Percentiles rank a stretch among this genome's conserved stretches.
phyloP scores from a whole-genome alignment of 2,329 filamentous ascomycete genomes.

The Pseudogymnoascus sp. region DNA sequence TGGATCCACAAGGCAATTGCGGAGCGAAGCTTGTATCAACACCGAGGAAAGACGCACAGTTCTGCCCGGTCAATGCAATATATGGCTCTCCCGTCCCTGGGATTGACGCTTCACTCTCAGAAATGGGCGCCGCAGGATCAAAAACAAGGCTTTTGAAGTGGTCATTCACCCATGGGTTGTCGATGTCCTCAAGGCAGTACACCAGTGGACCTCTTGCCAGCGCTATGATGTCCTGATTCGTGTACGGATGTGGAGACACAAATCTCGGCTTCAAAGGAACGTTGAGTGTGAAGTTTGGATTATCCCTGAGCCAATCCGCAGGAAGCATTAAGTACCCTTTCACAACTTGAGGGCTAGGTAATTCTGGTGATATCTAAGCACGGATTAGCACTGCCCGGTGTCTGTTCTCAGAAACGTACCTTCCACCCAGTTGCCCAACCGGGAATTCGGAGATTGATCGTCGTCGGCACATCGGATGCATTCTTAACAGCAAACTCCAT shows the following conservation, averaged over 20 bases:
- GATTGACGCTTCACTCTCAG: slow-evolving; percentile 14
- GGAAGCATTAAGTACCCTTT: slow-evolving; percentile 43
- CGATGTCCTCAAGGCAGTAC: slow-evolving; percentile 52
- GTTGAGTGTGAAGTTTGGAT: slow-evolving; percentile 37
- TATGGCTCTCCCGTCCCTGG: slow-evolving; percentile 18
- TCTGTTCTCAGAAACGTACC: slow-evolving; percentile 20
- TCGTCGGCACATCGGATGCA: slow-evolving; percentile 28
- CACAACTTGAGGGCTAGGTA: slow-evolving; percentile 24
- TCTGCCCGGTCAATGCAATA: slow-evolving; percentile 18
- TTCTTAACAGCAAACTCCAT: slow-evolving; percentile 38
- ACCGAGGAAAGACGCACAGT: slow-evolving; percentile 17
- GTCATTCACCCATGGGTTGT: slow-evolving; percentile 46
- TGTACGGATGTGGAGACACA: slow-evolving; percentile 45
- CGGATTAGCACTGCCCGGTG: neutral
- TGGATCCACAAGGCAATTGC: neutral
- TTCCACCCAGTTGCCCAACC: slow-evolving; percentile 37
- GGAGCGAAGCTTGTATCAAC: slow-evolving; percentile 12
- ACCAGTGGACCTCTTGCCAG: slow-evolving; percentile 49
- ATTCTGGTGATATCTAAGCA: slow-evolving; percentile 15
- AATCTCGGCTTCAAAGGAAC: slow-evolving; percentile 41
- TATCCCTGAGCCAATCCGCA: slow-evolving; percentile 32
- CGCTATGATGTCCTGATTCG: slow-evolving; percentile 44
- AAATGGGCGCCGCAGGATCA: slow-evolving; percentile 16
- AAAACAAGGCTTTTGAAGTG: slow-evolving; percentile 39
- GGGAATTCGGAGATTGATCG: slow-evolving; percentile 44